These are phyloP conservation scores for Vitis hybrid DNA, from an alignment of 177 flowering plant species.

Conservation along the genomic window DNA sequence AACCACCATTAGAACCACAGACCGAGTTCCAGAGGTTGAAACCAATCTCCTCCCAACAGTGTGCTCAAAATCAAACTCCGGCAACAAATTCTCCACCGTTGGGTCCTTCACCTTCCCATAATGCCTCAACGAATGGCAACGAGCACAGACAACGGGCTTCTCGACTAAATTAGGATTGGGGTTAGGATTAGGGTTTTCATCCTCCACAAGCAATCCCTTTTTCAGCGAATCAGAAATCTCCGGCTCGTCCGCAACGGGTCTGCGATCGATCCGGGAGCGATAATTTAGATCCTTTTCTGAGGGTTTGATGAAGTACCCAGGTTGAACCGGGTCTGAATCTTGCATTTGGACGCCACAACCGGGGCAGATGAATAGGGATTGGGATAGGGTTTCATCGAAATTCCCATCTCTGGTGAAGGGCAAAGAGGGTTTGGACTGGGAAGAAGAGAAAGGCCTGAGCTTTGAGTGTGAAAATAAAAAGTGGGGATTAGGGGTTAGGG, in stretches of 20 bases:
- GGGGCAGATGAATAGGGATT: constrained; percentile 46
- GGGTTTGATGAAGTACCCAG: constrained; percentile 75
- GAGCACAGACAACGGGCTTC: constrained; percentile 72
- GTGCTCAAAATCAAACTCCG: constrained; percentile 94
- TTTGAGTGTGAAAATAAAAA: neutral
- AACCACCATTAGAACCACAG: constrained; percentile 83
- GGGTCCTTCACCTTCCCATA: constrained; percentile 85
- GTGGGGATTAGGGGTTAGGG: constrained; percentile 10
- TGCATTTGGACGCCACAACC: constrained; percentile 95
- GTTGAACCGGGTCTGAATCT: constrained; percentile 53
- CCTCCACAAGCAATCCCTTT: constrained; percentile 45
- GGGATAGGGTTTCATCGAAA: constrained; percentile 50
- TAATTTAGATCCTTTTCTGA: constrained; percentile 38
- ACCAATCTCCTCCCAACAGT: constrained; percentile 74
- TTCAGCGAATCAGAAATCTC: constrained; percentile 61
- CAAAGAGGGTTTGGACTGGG: constrained; percentile 17
- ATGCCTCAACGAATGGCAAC: constrained; percentile 83
- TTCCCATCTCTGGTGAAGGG: constrained; percentile 70
- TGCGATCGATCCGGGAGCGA: constrained; percentile 24
- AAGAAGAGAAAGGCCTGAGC: neutral
- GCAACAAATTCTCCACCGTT: constrained; percentile 75
- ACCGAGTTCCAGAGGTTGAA: constrained; percentile 47
- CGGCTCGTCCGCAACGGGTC: constrained; percentile 51
- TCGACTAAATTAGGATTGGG: neutral
- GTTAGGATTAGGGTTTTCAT: constrained; percentile 13